Conservation (phyloP, 306 rosid genomes). For the Potentilla sterilis region DNA sequence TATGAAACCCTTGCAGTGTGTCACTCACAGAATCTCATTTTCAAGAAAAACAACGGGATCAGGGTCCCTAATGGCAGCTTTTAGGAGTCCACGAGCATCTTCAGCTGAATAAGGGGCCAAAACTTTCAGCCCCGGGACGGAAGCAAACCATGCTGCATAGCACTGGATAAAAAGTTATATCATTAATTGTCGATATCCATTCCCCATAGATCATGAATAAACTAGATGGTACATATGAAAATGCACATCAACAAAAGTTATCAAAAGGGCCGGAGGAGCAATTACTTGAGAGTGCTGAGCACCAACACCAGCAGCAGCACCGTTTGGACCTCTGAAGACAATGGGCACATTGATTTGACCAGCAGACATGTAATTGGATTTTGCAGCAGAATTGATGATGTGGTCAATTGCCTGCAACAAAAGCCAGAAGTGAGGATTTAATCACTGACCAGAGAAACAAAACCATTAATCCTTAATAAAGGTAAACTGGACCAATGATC, state of each 20-base stretch:
- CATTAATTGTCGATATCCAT: slow-evolving; percentile 1
- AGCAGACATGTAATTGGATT: slow-evolving; percentile 94
- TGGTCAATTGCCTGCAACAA: slow-evolving; percentile 90
- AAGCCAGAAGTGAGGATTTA: slow-evolving; percentile 7
- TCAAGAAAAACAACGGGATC: slow-evolving; percentile 99
- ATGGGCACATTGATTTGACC: slow-evolving; percentile 92
- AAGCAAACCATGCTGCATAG: slow-evolving; percentile 84
- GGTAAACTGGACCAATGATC: neutral
- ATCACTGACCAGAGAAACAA: neutral
- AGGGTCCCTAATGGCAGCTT: slow-evolving; percentile 98
- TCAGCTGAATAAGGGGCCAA: slow-evolving; percentile 91
- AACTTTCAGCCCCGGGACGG: slow-evolving; percentile 93
- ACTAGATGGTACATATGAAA: slow-evolving; percentile 1
- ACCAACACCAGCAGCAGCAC: slow-evolving; percentile 99
- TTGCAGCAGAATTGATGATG: slow-evolving; percentile 97
- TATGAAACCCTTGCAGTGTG: slow-evolving; percentile 4
- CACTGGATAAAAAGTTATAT: slow-evolving; percentile 52
- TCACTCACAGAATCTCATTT: slow-evolving; percentile 90
- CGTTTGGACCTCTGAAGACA: slow-evolving; percentile 98
- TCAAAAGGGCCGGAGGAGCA: slow-evolving; percentile 28
- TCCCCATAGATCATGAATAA: neutral
- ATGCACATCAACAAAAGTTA: neutral
- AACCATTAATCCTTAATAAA: neutral
- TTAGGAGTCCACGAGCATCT: slow-evolving; percentile 96
- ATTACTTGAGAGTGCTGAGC: slow-evolving; percentile 99